Conservation (phyloP, 2,329 filamentous ascomycete genomes). For the Graphilbum sp. region DNA sequence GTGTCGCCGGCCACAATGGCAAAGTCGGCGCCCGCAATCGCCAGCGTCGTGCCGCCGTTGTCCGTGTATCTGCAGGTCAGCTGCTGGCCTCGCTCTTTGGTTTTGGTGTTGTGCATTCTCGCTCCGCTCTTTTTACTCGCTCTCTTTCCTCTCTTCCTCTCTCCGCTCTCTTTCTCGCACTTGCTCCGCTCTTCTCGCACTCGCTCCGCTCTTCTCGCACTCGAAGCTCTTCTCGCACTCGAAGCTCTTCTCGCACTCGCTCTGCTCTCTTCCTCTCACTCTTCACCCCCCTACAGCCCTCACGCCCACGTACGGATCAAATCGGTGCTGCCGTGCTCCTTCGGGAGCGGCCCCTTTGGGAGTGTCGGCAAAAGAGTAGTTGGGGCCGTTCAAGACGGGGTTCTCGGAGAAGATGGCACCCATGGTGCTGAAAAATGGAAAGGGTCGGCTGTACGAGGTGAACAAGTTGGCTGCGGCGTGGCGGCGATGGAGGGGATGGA, state of each 20-base stretch:
- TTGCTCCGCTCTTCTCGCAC: too few species aligned
- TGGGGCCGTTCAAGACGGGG: slow-evolving; percentile 50
- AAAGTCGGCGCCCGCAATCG: slow-evolving; percentile 87
- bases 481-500: not conserved
- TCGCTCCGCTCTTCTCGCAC: too few species aligned
- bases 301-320: slow-evolving; percentile 65
- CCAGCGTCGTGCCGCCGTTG: slow-evolving; percentile 91
- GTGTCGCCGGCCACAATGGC: slow-evolving; percentile 96
- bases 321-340: slow-evolving; percentile 54
- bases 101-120: too few species aligned
- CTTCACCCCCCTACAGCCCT: not conserved
- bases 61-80: slow-evolving; percentile 61
- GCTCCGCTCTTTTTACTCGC: too few species aligned
- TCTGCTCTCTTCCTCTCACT: not conserved
- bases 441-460: not conserved
- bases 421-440: slow-evolving; percentile 24
- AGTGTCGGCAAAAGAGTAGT: slow-evolving; percentile 50
- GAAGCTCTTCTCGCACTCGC: not conserved
- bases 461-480: not conserved
- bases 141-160: not conserved
- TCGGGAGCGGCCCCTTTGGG: slow-evolving; percentile 37
- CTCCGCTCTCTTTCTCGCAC: too few species aligned
- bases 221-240: too few species aligned
- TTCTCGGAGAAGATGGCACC: slow-evolving; percentile 55
- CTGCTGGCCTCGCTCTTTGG: too few species aligned